Evolutionary conservation across 2,329 filamentous ascomycete species (phyloP), one percentile per base, ranked within the genome.

Genomic region (Amylocarpus encephaloides): DNA sequence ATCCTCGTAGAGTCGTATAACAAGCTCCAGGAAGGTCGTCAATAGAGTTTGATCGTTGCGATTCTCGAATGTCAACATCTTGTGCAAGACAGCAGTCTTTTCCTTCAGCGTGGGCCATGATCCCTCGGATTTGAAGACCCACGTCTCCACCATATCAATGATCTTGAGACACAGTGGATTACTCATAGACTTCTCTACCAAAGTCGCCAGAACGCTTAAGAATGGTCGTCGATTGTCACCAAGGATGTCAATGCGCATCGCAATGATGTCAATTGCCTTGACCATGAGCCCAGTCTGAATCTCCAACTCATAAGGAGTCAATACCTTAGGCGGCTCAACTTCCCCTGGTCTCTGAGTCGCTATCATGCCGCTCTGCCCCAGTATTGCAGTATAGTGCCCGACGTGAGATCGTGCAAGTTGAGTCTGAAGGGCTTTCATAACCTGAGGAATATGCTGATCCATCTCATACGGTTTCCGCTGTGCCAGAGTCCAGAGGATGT

Each of bases 101-200:
- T 98, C 94, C 68, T 99, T 99, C 1, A 98, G 77, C 0, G 93
- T 98, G 0, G 93, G 93, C 78, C 93, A 96, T 1, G 90, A 93
- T 56, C 95, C 93, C 51, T 89, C 91, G 0, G 89, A 93, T 58
- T 89, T 82, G 73, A 99, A 98, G 5, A 98, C 88, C 94, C 94
- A 99, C 30, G 78, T 80, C 66, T 97, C 92, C 3, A 96, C 92
- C 80, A 98, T 92, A 45, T 85, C 82, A 26, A 99, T 73, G 48
- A 98, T 91, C 71, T 95, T 95, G 63, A 88, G 85, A 68, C 93
- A 97, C 6, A 99, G 78, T 16, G 82, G 78, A 51, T 85, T 85
- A 64, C 92, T 93, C 68, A 88, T 80, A 1, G 93, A 97, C 65
- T 95, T 93, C 68, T 99, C 93, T 2, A 98, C 92, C 18, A 99